Evolutionary conservation across 139 green algal species (phyloP).

Genomic region (Chlorella sp.): DNA sequence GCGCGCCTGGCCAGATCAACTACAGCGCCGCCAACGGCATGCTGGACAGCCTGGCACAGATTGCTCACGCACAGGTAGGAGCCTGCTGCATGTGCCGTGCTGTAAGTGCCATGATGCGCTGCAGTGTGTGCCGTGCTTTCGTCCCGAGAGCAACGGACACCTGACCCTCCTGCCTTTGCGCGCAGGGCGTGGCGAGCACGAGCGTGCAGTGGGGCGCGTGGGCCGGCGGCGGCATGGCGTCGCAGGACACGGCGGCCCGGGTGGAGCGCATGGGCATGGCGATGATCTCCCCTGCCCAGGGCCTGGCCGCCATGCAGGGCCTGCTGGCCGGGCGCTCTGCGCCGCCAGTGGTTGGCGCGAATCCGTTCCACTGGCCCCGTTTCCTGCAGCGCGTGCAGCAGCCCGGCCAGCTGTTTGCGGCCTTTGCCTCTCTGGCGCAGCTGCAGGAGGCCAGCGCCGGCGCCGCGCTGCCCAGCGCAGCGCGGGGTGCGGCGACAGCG

Average conservation of each 20-base stretch:
- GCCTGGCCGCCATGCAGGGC: conserved; percentile 35
- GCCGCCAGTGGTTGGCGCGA: conserved; percentile 47
- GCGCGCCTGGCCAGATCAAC: conserved; percentile 57
- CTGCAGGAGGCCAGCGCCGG: background rate
- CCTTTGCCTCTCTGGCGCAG: conserved; percentile 17
- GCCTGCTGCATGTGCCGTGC: background rate
- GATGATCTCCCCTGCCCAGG: conserved; percentile 34
- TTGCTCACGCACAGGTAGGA: background rate
- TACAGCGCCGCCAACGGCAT: conserved; percentile 61
- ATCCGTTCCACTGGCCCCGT: conserved; percentile 64
- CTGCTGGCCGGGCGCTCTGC: background rate
- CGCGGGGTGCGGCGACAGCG: background rate
- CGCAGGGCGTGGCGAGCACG: conserved; percentile 3
- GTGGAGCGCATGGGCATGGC: conserved; percentile 60
- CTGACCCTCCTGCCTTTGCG: background rate
- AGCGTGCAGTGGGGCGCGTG: conserved; percentile 59
- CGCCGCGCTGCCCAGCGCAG: background rate
- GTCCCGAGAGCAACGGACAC: no score
- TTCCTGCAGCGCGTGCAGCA: conserved; percentile 56
- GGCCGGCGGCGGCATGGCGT: conserved; percentile 47
- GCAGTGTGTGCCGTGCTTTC: background rate
- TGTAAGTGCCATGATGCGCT: background rate
- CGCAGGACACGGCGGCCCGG: conserved; percentile 29
- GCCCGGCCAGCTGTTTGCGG: conserved; percentile 33
- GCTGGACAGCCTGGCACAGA: conserved; percentile 49